Base-by-base conservation (phyloP, 495 filamentous ascomycete genomes). In the Xylona heveae region DNA sequence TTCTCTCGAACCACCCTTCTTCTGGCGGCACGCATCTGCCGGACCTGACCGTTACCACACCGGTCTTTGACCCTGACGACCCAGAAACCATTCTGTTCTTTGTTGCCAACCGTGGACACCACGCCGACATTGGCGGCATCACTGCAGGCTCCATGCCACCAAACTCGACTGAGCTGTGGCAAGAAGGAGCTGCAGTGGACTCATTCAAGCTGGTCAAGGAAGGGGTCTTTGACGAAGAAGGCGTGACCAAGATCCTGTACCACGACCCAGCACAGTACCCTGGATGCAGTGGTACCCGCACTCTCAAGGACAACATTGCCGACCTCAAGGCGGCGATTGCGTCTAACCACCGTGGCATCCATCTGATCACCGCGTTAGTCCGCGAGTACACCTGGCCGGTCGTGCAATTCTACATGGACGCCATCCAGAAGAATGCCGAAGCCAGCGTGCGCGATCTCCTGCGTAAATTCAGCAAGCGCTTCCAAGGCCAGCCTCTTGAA, bases 261-360 rank as follows among this genome's bases (percentile, higher is more conserved):
- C 41, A 46, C 15, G 40, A 43, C n/a, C 43, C 48, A 13, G 50
- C 41, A 1, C 38, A 44, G 18, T 51, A 43, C 33, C 46, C 43
- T 9, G 42, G 43, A 14, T 49, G 46, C 34, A 39, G 33, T 24
- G 50, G 50, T 15, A 47, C 42, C 2, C 36, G 43, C 4, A 42
- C 38, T 14, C 40, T 53, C 3, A 31, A 35, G 8, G 50, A 53
- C 29, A 53, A 53, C 26, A 22, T 53, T 5, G 38, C 37, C 13
- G 50, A 53, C 28, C 28, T 53, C 8, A 48, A 48, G 28, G 50
- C 50, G 10, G 46, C 49, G 29, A 38, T 53, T 6, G 46, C 48
- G n/a, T 47, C 50, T 9, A 53, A 53, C 34, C 31, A 31, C 5
- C 49, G 49, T 34, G 50, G 50, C 2, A 40, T 39, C 6, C 40